Base-by-base conservation (phyloP, 768 basidiomycete genomes). In the Kwoniella sp. region DNA sequence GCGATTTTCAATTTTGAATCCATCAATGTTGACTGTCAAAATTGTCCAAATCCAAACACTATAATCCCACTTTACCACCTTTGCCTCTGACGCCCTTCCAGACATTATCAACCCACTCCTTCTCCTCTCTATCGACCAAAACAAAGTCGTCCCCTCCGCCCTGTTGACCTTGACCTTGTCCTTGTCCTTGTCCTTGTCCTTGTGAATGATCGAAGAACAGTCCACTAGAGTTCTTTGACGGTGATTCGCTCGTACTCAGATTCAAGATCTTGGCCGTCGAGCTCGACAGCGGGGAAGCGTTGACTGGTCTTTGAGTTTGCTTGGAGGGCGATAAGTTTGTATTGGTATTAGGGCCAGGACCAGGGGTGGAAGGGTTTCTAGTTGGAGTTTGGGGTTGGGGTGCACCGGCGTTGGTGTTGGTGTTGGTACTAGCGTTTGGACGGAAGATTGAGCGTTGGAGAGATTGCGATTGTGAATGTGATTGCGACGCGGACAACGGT, bases 71-170 rank as follows among this genome's bases (percentile, higher is more conserved):
- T 27, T 55, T 68, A 3, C 71, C 73, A 25, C 74, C 59, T 55
- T 69, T 71, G 10, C 68, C 73, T 29, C 64, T 55, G 2, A 74
- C 67, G 2, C 71, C 74, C 47, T 68, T 76, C 63, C 70, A 67
- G 15, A 73, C 68, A 55, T 73, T 73, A 50, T 76, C 69, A 0
- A 73, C 68, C 68, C 69, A 73, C 54, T 71, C 67, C 63, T 68
- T 73, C 59, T 76, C 74, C 46, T 71, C 74, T 27, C 71, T 68
- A 46, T 76, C 71, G 0, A 76, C 67, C 60, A 76, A 29, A 2
- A 76, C 69, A 49, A 76, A 76, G 24, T 71, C 71, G 17, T 57
- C 74, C 17, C 48, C 63, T 3, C 40, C 56, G 22, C 36, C 27
- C 33, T 46, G 21, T 36, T 53, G 55, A 6, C 17, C 13, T 44